These are phyloP conservation scores for Carex sylvatica DNA, from an alignment of 202 grass and related monocot species.

Conservation along the genomic window DNA sequence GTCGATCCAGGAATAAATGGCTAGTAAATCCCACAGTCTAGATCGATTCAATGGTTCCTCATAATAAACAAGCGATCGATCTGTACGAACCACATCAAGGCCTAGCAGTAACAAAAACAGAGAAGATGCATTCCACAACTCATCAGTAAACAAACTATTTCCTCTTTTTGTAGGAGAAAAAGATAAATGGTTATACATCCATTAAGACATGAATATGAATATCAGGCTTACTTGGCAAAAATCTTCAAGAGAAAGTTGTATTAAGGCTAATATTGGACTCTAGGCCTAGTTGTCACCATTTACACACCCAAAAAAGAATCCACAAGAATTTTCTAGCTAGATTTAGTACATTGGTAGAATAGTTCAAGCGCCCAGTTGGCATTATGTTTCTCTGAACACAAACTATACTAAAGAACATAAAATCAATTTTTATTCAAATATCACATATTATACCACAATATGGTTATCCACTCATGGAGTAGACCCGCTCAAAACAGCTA, in stretches of 20 bases:
- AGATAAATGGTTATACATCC: background rate
- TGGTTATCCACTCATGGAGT: background rate
- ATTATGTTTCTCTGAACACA: background rate
- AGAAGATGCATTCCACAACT: conserved; percentile 22
- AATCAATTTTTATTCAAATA: conserved; percentile 1
- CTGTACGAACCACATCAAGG: conserved; percentile 90
- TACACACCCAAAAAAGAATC: conserved; percentile 2
- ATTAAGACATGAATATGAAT: conserved; percentile 1
- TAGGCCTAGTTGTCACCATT: background rate
- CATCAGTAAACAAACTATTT: conserved; percentile 5
- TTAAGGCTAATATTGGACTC: background rate
- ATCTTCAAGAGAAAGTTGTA: background rate
- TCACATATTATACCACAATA: background rate
- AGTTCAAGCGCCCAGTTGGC: background rate
- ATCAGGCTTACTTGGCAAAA: background rate
- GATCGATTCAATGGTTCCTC: conserved; percentile 68
- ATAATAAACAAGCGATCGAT: conserved; percentile 90
- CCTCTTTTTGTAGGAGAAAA: background rate
- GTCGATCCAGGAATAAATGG: conserved; percentile 94
- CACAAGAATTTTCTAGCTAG: background rate
- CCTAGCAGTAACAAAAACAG: conserved; percentile 40
- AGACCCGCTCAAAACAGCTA: background rate
- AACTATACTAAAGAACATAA: background rate
- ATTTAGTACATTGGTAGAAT: background rate
- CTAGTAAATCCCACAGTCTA: conserved; percentile 88